Evolutionary conservation across 2,329 filamentous ascomycete species (phyloP).

Genomic region (Exophiala dermatitidis): DNA sequence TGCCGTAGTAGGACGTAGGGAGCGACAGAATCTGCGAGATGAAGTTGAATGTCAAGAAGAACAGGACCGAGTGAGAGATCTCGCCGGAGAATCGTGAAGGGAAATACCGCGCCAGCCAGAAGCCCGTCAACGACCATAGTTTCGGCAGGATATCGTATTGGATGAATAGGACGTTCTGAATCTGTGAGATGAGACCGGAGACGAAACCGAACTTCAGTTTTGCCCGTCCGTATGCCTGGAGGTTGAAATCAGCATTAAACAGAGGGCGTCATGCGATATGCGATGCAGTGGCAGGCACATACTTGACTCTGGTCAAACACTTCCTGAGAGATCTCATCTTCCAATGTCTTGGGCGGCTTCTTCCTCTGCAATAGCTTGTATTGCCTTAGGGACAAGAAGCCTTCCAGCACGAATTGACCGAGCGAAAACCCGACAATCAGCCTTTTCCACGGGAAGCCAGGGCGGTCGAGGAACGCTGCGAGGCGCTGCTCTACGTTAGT

Average conservation of each 20-base stretch:
- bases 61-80: slow-evolving; percentile 87
- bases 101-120: slow-evolving; percentile 64
- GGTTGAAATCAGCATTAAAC: slow-evolving; percentile 1
- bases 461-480: slow-evolving; percentile 78
- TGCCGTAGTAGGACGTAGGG: slow-evolving; percentile 81
- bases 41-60: slow-evolving; percentile 79
- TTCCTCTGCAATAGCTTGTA: slow-evolving; percentile 77
- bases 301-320: slow-evolving; percentile 91
- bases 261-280: neutral
- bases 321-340: slow-evolving; percentile 78
- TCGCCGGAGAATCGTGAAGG: slow-evolving; percentile 79
- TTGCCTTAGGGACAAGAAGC: slow-evolving; percentile 81
- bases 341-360: slow-evolving; percentile 75
- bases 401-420: slow-evolving; percentile 83
- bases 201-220: slow-evolving; percentile 86
- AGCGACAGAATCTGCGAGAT: slow-evolving; percentile 72
- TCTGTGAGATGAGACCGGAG: slow-evolving; percentile 72
- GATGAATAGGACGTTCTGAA: slow-evolving; percentile 84
- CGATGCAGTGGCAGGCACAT: slow-evolving; percentile 21
- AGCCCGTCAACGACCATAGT: slow-evolving; percentile 76
- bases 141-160: slow-evolving; percentile 86
- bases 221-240: slow-evolving; percentile 78
- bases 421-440: slow-evolving; percentile 91
- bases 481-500: slow-evolving; percentile 48
- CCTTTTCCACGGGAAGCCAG: slow-evolving; percentile 94